Evolutionary conservation across 768 basidiomycete genomes (phyloP).

Genomic region (Sarcodon aspratus): DNA sequence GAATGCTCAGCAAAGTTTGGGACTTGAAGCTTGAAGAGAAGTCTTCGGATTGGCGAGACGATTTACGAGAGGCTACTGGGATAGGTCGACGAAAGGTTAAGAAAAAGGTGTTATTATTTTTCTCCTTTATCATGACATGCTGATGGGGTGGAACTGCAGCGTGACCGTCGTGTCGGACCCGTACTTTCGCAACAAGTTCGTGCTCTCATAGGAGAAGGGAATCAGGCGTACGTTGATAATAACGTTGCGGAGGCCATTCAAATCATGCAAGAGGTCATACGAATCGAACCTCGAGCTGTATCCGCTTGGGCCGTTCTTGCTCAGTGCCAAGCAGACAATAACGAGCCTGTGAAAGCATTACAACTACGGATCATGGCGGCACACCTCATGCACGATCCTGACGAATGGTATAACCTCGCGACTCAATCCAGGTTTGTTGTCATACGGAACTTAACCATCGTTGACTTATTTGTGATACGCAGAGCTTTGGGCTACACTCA

Average conservation of each 20-base stretch:
- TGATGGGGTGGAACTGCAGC: slow-evolving; percentile 4
- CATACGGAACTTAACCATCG: not conserved
- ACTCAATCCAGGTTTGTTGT: slow-evolving; percentile 45
- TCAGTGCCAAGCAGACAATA: slow-evolving; percentile 67
- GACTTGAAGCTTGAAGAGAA: slow-evolving; percentile 48
- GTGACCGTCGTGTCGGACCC: slow-evolving; percentile 41
- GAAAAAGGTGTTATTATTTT: not conserved
- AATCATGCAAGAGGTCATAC: slow-evolving; percentile 85
- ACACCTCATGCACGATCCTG: slow-evolving; percentile 72
- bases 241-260: slow-evolving; percentile 58
- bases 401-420: slow-evolving; percentile 83
- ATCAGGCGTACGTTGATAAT: slow-evolving; percentile 73
- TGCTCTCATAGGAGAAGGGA: slow-evolving; percentile 74
- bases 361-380: slow-evolving; percentile 85
- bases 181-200: slow-evolving; percentile 59
- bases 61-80: slow-evolving; percentile 64
- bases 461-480: not conserved
- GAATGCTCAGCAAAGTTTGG: slow-evolving; percentile 56
- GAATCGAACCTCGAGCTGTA: slow-evolving; percentile 79
- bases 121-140: no score
- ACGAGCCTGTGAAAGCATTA: slow-evolving; percentile 58
- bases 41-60: slow-evolving; percentile 61
- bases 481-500: slow-evolving; percentile 66
- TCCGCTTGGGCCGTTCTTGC: slow-evolving; percentile 85
- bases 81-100: slow-evolving; percentile 36